Base-by-base conservation (phyloP, 345 rosid species). In the Hypericum perforatum region DNA sequence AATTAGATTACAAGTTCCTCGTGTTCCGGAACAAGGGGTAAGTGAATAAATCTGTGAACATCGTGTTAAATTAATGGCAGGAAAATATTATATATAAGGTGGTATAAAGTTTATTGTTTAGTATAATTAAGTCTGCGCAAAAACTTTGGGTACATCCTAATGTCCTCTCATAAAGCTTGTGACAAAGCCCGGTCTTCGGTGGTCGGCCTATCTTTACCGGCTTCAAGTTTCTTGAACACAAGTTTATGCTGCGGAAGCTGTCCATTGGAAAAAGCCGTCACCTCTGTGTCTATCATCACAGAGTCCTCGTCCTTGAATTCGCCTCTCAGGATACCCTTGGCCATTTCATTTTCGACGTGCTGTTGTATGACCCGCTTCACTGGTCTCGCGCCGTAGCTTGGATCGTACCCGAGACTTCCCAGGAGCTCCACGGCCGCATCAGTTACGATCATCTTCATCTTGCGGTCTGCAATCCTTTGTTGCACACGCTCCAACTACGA, bases 351-450 rank as follows among this genome's bases (percentile, higher is more conserved):
- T 69, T 89, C 99, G 6, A 89, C 79, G 48, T 94, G 68, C 67
- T 89, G 97, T 61, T 94, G 99, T 66, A 94, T 89, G 66, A 94
- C 88, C 45, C 99, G 76, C 77, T 94, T 94, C 37, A 94, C 97
- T 0, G 99, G 97, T 67, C 99, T 73, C 8, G 97, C 99, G 44
- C 99, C 99, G 5, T 94, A 94, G 79, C 71, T 89, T 0, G 96
- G 96, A 60, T 89, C 99, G 50, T 89, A 92, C 16, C 99, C 95
- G 5, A 89, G 96, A 67, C 60, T 82, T 7, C 84, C 99, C 0
- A 94, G 87, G 55, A 86, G 87, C 52, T 81, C 80, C 32, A 86
- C 74, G 12, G 99, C 92, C 6, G 76, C 80, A 44, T 89, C 90
- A 0, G 74, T 82, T 48, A 94, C 77, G 62, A 38, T 44, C n/a